These are phyloP conservation scores for Penicillium brasilianum DNA, from an alignment of 2,329 filamentous ascomycete species.

Conservation along the genomic window DNA sequence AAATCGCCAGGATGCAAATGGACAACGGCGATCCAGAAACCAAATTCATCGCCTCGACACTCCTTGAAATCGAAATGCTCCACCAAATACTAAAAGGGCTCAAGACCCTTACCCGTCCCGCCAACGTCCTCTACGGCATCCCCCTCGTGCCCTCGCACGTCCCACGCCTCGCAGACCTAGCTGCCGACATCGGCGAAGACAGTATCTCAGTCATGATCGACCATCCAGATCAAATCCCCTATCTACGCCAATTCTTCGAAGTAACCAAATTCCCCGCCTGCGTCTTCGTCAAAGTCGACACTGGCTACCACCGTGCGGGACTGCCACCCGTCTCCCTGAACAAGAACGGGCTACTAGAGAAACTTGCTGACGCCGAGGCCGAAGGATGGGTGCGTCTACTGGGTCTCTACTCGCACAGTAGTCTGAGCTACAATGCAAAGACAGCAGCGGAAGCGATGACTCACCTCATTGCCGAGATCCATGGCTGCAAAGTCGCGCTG, in stretches of 20 bases:
- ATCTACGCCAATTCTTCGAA: conserved; percentile 52
- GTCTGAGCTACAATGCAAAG: conserved; percentile 68
- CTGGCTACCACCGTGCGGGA: conserved; percentile 73
- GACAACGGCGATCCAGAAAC: conserved; percentile 59
- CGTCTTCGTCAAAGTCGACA: conserved; percentile 76
- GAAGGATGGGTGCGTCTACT: conserved; percentile 50
- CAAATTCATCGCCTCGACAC: conserved; percentile 73
- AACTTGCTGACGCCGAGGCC: conserved; percentile 34
- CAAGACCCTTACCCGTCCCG: conserved; percentile 52
- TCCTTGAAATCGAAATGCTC: conserved; percentile 74
- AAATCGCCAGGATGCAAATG: conserved; percentile 73
- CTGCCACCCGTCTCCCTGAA: conserved; percentile 57
- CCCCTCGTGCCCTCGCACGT: conserved; percentile 68
- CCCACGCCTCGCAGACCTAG: conserved; percentile 63
- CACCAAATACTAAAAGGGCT: conserved; percentile 65
- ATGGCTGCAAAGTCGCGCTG: conserved; percentile 46
- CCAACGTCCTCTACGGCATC: conserved; percentile 75
- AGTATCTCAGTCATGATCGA: conserved; percentile 72
- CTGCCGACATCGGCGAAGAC: conserved; percentile 59
- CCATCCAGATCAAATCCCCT: conserved; percentile 64
- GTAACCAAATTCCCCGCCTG: conserved; percentile 55
- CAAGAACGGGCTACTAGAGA: conserved; percentile 39
- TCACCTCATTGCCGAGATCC: conserved; percentile 65
- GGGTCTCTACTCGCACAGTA: conserved; percentile 75
- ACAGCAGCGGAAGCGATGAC: conserved; percentile 63